Base-by-base conservation (phyloP, 164 flowering plant genomes). In the Piper longum region DNA sequence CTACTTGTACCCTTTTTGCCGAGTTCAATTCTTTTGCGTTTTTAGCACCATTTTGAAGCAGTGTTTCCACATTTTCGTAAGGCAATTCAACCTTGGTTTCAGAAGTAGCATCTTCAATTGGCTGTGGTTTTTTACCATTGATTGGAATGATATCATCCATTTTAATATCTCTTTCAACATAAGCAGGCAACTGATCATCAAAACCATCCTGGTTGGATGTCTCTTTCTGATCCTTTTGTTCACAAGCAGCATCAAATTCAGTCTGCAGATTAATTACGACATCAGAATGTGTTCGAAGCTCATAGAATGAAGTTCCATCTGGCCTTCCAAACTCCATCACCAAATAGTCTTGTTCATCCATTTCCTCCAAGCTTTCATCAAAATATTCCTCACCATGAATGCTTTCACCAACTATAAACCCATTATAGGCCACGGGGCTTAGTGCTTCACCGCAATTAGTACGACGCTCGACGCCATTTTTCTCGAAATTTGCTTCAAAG, bases 401-500 rank as follows among this genome's bases (percentile, higher is more conserved):
- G 43, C 59, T 67, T 62, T 71, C 80, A 58, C 17, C 41, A 60
- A 56, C 59, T 17, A 16, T 17, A 9, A 8, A 4, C 59, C 39
- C 43, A 42, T 61, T 64, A 52, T 48, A 62, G 67, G 58, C 65
- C 39, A 65, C 59, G 52, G 62, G 70, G n/a, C 79, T 77, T 8
- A 52, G 61, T 19, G 13, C 16, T 3, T 69, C 79, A 74, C 68
- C 69, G 54, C 71, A 83, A 75, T 68, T 41, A 54, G 64, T 54
- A 71, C 74, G 79, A 43, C 56, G 44, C 11, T 67, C 79, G 18
- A 43, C 56, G 41, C 74, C 81, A 67, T 66, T 65, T 54, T 78
- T 86, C 79, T 71, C 88, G 63, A 86, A 86, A 67, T 85, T 88
- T 61, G 93, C 97, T 69, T 91, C 97, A 71, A 91, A 88, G 72